These are phyloP conservation scores for Begonia fuchsioides DNA, from an alignment of 306 rosid genomes.

Conservation along the genomic window DNA sequence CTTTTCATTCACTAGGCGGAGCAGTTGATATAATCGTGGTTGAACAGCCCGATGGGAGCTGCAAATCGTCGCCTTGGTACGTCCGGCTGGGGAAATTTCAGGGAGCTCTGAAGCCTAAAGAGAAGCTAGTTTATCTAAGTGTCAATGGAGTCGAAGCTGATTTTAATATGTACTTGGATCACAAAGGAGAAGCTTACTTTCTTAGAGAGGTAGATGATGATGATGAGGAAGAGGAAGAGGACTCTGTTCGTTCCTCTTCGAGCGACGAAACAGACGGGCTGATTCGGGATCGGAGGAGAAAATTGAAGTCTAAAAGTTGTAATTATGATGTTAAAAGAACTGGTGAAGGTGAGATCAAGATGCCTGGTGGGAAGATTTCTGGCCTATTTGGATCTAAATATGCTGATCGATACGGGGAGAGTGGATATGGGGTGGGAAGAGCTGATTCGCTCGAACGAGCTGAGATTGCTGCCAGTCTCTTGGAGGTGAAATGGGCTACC, in stretches of 20 bases:
- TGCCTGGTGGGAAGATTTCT: constrained; percentile 11
- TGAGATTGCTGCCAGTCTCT: constrained; percentile 60
- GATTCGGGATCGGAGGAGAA: constrained; percentile 12
- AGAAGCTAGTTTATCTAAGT: constrained; percentile 42
- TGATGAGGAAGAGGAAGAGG: constrained; percentile 34
- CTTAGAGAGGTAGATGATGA: constrained; percentile 38
- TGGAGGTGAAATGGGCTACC: constrained; percentile 88
- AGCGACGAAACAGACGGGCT: constrained; percentile 27
- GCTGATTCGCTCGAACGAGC: constrained; percentile 50
- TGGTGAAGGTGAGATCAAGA: constrained; percentile 18
- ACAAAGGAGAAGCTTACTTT: constrained; percentile 75
- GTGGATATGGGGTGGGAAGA: constrained; percentile 8
- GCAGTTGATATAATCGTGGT: constrained; percentile 91
- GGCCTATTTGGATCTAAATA: constrained; percentile 39
- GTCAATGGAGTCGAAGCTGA: constrained; percentile 59
- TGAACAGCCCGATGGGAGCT: constrained; percentile 65
- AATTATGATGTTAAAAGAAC: constrained; percentile 16
- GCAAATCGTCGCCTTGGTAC: constrained; percentile 88
- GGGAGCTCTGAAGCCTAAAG: constrained; percentile 73
- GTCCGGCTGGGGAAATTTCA: constrained; percentile 86
- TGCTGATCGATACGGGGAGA: constrained; percentile 12
- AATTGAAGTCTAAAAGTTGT: constrained; percentile 24
- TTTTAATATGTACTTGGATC: constrained; percentile 67
- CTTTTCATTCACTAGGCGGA: constrained; percentile 93
- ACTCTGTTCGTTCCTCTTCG: constrained; percentile 24